Evolutionary conservation across 2,329 filamentous ascomycete species (phyloP), one percentile per base, ranked within the genome.

Genomic region (Xylaria sp.): DNA sequence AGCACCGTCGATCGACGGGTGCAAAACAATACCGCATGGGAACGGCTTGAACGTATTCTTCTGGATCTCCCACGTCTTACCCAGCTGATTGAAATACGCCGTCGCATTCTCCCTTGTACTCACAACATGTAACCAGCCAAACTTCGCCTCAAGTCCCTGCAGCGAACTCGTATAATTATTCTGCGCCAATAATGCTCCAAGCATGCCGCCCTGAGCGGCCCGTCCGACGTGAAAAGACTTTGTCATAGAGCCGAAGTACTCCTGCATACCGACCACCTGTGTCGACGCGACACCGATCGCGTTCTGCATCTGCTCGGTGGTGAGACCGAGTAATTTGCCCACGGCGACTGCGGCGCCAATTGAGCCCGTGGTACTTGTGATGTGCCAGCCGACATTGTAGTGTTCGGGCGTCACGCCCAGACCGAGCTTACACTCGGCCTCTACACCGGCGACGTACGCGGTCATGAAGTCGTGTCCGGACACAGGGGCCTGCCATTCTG

Each of bases 331-430:
- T 0, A 83, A 66, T 63, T 79, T 82, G 4, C 75, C 74, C 0
- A 82, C 77, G 0, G 78, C 80, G 1, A 82, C 77, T 0, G 81
- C 80, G 3, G 80, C 80, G 9, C 80, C 80, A 11, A 83, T 76
- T 0, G 76, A 78, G 2, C 81, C 81, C 0, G 78, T 78, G 0
- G 79, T 80, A 34, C 75, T 78, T 2, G 80, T 82, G 59, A 82
- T 83, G 66, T 83, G 80, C 80, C 81, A 84, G 13, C 81, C 81
- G 3, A 80, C 71, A 67, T 82, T 78, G 67, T 84, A 83, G 67
- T 83, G 80, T 48, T 78, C 72, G 0, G 80, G 80, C 72, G 75
- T 83, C 10, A 84, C 80, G 0, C 77, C 75, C 23, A 82, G 66
- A 0, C 80, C 80, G 3, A 80, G 67, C 68, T 82, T 81, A 64